Conservation (phyloP, 176 grass and related monocot species). For the Raddia guianensis region DNA sequence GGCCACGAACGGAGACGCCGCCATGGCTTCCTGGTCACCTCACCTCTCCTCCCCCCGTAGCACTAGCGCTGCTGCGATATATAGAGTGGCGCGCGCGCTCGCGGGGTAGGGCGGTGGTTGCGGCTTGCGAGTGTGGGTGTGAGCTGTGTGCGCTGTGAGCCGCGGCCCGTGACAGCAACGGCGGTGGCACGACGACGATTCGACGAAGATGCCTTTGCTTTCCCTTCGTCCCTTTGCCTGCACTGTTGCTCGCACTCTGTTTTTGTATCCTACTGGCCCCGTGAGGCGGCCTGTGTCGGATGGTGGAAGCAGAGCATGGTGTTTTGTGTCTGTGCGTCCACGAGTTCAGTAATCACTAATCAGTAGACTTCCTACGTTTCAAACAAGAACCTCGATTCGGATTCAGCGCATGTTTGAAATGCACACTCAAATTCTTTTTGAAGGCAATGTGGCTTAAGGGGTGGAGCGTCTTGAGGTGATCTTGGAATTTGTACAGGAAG, state of each 20-base stretch:
- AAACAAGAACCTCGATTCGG: background rate
- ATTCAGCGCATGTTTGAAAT: background rate
- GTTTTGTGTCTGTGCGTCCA: background rate
- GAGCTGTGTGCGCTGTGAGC: constrained; percentile 17
- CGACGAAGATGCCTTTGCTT: constrained; percentile 37
- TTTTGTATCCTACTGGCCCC: constrained; percentile 46
- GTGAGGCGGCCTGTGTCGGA: constrained; percentile 30
- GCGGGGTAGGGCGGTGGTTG: constrained; percentile 35
- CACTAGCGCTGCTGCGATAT: constrained; percentile 29
- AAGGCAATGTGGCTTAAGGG: background rate
- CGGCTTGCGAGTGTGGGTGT: background rate
- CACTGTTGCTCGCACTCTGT: background rate
- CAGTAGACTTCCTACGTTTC: background rate
- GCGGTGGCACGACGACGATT: constrained; percentile 22
- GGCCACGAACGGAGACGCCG: constrained; percentile 20
- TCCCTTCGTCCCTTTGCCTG: constrained; percentile 9
- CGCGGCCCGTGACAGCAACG: constrained; percentile 57
- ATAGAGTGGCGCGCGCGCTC: constrained; percentile 30
- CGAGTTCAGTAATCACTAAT: background rate
- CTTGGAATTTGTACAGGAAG: background rate
- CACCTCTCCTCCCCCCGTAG: background rate
- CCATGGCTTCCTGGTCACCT: constrained; percentile 2
- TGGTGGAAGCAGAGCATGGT: background rate
- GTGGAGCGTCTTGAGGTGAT: background rate
- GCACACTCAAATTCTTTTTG: background rate